Percentiles rank a stretch among this genome's conserved stretches.
These are phyloP conservation scores for Clonostachys rosea DNA, from an alignment of 2,329 filamentous ascomycete species.

Conservation along the genomic window DNA sequence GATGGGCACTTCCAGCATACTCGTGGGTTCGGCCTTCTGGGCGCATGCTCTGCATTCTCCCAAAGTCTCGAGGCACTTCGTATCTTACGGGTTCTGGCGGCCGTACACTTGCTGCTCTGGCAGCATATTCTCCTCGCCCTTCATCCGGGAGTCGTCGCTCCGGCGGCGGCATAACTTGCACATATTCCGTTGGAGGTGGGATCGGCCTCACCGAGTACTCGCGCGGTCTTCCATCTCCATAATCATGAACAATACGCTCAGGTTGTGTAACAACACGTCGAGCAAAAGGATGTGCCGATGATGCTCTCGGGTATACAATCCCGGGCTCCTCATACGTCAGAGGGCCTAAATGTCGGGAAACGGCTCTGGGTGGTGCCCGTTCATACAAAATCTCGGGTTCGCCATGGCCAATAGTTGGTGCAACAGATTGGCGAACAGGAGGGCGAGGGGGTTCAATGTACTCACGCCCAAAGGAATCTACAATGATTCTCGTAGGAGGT, in stretches of 20 bases:
- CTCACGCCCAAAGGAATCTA: slow-evolving; percentile 80
- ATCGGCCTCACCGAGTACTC: slow-evolving; percentile 52
- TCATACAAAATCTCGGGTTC: slow-evolving; percentile 64
- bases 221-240: slow-evolving; percentile 49
- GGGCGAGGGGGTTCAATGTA: slow-evolving; percentile 56
- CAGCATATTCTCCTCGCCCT: slow-evolving; percentile 36
- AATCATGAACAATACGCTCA: slow-evolving; percentile 47
- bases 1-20: slow-evolving; percentile 16
- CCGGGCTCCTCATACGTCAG: slow-evolving; percentile 44
- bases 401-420: slow-evolving; percentile 34
- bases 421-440: slow-evolving; percentile 46
- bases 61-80: slow-evolving; percentile 33
- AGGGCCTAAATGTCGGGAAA: slow-evolving; percentile 42
- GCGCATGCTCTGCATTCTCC: slow-evolving; percentile 36
- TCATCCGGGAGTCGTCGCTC: slow-evolving; percentile 23
- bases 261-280: slow-evolving; percentile 59
- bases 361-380: slow-evolving; percentile 46
- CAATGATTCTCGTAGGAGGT: slow-evolving; percentile 62
- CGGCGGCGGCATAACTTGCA: slow-evolving; percentile 36
- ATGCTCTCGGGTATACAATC: slow-evolving; percentile 41
- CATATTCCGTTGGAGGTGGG: slow-evolving; percentile 35
- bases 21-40: slow-evolving; percentile 23
- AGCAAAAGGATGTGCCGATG: slow-evolving; percentile 44
- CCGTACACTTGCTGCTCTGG: slow-evolving; percentile 53
- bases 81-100: slow-evolving; percentile 41